Percentiles rank a stretch among this genome's conserved stretches.
These are phyloP conservation scores for Colletotrichum spinosum DNA, from an alignment of 2,329 filamentous ascomycete species.

Conservation along the genomic window DNA sequence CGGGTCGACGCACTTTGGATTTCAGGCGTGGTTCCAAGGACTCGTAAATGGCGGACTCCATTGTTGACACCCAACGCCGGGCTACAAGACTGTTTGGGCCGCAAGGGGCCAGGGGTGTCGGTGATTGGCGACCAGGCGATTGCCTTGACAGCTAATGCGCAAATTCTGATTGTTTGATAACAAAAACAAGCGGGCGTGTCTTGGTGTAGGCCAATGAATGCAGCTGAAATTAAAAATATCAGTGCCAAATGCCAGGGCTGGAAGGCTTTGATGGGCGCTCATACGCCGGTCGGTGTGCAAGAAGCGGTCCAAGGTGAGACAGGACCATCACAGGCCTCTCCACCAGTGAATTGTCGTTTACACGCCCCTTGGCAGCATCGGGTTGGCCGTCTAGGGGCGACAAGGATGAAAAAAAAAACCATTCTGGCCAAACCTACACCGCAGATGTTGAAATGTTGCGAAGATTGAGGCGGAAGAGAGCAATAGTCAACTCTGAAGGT, in stretches of 20 bases:
- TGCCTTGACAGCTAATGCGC: conserved; percentile 42
- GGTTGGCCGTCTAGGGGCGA: not conserved
- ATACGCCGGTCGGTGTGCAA: conserved; percentile 23
- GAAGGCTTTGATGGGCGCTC: conserved; percentile 6
- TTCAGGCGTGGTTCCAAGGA: not conserved
- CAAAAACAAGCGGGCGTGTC: conserved; percentile 37
- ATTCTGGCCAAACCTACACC: conserved; percentile 31
- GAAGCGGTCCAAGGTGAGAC: conserved; percentile 30
- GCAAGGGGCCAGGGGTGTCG: conserved; percentile 25
- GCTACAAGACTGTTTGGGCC: conserved; percentile 29
- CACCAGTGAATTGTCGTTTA: conserved; percentile 22
- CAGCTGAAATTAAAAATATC: conserved; percentile 21
- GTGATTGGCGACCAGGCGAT: conserved; percentile 8
- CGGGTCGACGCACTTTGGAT: conserved; percentile 1
- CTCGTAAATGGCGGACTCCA: conserved; percentile 24
- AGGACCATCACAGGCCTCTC: conserved; percentile 23
- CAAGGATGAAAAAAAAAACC: not conserved
- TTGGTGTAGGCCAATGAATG: conserved; percentile 33
- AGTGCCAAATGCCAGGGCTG: conserved; percentile 23
- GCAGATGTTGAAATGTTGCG: conserved; percentile 8
- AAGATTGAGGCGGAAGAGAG: not conserved
- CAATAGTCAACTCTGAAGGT: too few relatives aligned
- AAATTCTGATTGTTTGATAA: conserved; percentile 27
- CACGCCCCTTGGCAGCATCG: not conserved
- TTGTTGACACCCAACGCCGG: conserved; percentile 33